Conservation (phyloP, 129 eudicot genomes). For the Helianthus tuberosus region DNA sequence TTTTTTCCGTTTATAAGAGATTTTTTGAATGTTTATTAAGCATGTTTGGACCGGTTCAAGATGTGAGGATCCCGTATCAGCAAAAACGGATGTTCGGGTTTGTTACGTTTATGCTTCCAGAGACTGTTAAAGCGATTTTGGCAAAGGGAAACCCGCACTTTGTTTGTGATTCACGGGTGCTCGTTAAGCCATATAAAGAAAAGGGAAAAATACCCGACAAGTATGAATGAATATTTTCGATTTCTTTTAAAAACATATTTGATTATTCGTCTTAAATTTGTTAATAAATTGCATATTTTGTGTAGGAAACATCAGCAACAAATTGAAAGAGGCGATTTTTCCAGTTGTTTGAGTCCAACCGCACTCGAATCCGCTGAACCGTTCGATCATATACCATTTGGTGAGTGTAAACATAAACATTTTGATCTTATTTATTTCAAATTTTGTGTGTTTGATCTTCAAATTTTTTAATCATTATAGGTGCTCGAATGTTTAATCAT, state of each 20-base stretch:
- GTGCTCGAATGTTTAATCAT: conserved; percentile 72
- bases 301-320: conserved; percentile 74
- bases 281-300: background rate
- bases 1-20: background rate
- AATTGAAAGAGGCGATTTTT: conserved; percentile 71
- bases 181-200: conserved; percentile 96
- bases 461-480: conserved; percentile 24
- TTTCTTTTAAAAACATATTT: background rate
- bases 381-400: conserved; percentile 61
- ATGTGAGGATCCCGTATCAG: conserved; percentile 96
- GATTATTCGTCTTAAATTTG: too few relatives aligned
- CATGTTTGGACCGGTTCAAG: conserved; percentile 92
- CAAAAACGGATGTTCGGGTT: conserved; percentile 98
- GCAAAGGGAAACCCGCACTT: conserved; percentile 98
- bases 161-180: conserved; percentile 96
- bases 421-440: background rate
- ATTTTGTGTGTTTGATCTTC: background rate
- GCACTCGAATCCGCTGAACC: conserved; percentile 78
- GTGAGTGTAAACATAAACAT: conserved; percentile 29
- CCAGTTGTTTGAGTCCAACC: conserved; percentile 69
- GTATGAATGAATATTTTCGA: conserved; percentile 27
- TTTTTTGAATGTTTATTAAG: conserved; percentile 42
- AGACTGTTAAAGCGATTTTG: conserved; percentile 89
- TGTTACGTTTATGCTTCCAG: conserved; percentile 85
- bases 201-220: conserved; percentile 92